Percentiles rank a stretch among this genome's conserved stretches.
Conservation (phyloP, 306 rosid species). For the Pterocarpus macrocarpus region DNA sequence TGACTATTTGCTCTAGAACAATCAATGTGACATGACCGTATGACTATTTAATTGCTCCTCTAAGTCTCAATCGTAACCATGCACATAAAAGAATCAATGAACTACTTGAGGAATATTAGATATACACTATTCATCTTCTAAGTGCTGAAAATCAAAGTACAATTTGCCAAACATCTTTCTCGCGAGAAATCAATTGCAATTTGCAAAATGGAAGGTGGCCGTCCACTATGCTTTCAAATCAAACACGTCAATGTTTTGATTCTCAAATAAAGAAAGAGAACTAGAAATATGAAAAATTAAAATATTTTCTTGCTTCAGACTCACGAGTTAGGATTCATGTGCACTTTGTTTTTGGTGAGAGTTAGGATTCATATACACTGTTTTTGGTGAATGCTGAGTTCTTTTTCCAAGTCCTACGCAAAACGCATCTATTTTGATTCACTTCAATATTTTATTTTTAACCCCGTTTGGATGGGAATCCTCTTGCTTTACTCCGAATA, state of each 20-base stretch:
- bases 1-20: too few relatives aligned
- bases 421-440: background rate
- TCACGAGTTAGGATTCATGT: conserved; percentile 4
- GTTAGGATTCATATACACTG: background rate
- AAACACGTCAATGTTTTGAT: conserved; percentile 27
- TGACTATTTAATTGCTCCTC: background rate
- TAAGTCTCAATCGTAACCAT: conserved; percentile 4
- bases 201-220: conserved; percentile 33
- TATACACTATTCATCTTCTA: background rate
- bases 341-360: too few relatives aligned
- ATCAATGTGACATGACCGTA: background rate
- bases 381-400: background rate
- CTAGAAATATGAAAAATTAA: background rate
- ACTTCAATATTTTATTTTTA: background rate
- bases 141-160: conserved; percentile 8
- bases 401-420: background rate
- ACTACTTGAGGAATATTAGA: conserved; percentile 12
- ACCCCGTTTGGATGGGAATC: background rate
- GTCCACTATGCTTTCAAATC: conserved; percentile 29
- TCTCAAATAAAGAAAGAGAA: background rate
- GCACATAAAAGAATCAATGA: background rate
- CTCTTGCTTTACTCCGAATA: conserved; percentile 31
- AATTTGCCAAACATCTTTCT: conserved; percentile 24
- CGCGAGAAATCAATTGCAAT: conserved; percentile 25
- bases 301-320: conserved; percentile 14